Evolutionary conservation across 306 rosid genomes (phyloP).

Genomic region (Boehmeria nivea): DNA sequence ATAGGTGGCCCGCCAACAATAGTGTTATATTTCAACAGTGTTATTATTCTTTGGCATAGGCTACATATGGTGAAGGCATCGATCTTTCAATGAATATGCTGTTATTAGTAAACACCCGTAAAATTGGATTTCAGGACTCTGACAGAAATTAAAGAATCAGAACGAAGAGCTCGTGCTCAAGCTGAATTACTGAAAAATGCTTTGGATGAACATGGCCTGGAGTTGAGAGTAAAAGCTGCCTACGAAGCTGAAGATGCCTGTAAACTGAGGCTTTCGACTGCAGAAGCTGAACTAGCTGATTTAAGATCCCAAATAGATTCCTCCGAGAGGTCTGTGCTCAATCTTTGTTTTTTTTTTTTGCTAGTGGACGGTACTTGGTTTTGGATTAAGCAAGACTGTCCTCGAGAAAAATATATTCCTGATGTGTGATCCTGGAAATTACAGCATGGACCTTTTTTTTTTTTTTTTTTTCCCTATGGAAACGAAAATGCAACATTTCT

Average conservation of each 20-base stretch:
- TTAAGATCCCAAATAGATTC: slow-evolving; percentile 63
- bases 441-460: neutral
- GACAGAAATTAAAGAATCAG: slow-evolving; percentile 77
- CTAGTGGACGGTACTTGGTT: neutral
- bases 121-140: slow-evolving; percentile 50
- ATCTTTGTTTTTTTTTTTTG: neutral
- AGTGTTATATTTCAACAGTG: too few species aligned
- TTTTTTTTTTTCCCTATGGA: neutral
- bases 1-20: too few species aligned
- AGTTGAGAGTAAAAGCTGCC: slow-evolving; percentile 93
- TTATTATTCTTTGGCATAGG: too few species aligned
- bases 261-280: slow-evolving; percentile 75
- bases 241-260: slow-evolving; percentile 94
- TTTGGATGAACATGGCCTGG: slow-evolving; percentile 86
- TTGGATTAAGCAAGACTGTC: neutral
- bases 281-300: slow-evolving; percentile 78
- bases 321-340: slow-evolving; percentile 58
- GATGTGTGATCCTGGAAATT: neutral
- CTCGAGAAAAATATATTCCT: neutral
- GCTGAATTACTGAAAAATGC: slow-evolving; percentile 73
- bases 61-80: too few species aligned
- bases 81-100: too few species aligned
- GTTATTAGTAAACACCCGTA: too few species aligned
- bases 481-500: slow-evolving; percentile 2
- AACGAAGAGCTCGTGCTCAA: slow-evolving; percentile 62